Base-by-base conservation (phyloP, 768 basidiomycete genomes). In the Mycena rebaudengoi region DNA sequence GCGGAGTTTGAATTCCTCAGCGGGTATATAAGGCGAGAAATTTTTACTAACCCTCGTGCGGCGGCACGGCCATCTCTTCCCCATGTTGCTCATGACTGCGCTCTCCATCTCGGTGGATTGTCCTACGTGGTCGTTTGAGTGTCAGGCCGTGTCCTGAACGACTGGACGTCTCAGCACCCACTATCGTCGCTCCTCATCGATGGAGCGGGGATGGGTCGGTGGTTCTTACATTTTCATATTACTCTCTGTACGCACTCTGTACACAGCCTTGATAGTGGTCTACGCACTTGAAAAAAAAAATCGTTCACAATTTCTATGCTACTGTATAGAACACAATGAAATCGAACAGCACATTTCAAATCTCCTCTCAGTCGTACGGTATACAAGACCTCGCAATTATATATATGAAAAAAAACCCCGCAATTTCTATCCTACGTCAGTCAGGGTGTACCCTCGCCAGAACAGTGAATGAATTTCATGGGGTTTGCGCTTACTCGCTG, bases 11-110 rank as follows among this genome's bases (percentile, higher is more conserved):
- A n/a, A n/a, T n/a, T 4, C 28, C 16, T 18, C 32, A 14, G 18
- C 10, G 7, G 14, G 1, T 52, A 64, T 58, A 65, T 50, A 60
- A 37, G 14, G 7, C 51, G 14, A 48, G 12, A 20, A 49, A 58
- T 66, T 61, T 41, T 70, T 70, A 65, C 33, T 70, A 72, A 76
- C 71, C 77, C 79, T 82, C 57, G 92, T 94, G 92, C 92, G 92
- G 92, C 92, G 81, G 82, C 92, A 88, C 89, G 88, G 87, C 86
- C 84, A 85, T 83, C 69, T 75, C 75, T 91, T 90, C 89, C 92
- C 91, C 86, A 86, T 91, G 92, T 94, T 94, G 92, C 92, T 94
- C 92, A 89, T 91, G 82, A 83, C 86, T 80, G 88, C 83, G 75
- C 80, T 76, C 67, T 68, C 73, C 70, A 65, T 73, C 62, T 74